Evolutionary conservation across 345 rosid species (phyloP).

Genomic region (Bruguiera gymnorhiza): DNA sequence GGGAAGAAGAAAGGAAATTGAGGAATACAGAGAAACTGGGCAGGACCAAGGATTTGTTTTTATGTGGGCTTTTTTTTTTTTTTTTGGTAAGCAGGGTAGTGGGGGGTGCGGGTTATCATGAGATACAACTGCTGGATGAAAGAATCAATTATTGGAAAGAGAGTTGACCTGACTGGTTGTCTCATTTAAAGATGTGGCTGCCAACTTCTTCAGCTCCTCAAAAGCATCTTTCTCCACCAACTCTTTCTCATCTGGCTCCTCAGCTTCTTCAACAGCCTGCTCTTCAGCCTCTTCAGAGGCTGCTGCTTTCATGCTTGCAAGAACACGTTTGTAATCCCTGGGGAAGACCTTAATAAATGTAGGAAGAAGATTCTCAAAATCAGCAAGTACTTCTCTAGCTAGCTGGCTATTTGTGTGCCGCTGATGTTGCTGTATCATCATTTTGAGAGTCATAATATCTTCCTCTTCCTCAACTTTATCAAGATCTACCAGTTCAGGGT

Average conservation of each 20-base stretch:
- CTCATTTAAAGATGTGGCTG: constrained; percentile 49
- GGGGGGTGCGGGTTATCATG: background rate
- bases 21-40: too few relatives aligned
- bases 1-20: too few relatives aligned
- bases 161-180: constrained; percentile 41
- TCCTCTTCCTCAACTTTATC: constrained; percentile 93
- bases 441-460: constrained; percentile 73
- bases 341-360: constrained; percentile 93
- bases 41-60: too few relatives aligned
- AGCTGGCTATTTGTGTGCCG: constrained; percentile 85
- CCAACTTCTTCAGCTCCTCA: constrained; percentile 87
- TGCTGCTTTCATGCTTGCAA: constrained; percentile 65
- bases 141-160: background rate
- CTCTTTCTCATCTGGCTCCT: constrained; percentile 54
- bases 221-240: constrained; percentile 68
- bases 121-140: background rate
- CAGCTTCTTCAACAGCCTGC: constrained; percentile 45
- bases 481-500: constrained; percentile 86
- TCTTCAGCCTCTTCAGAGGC: constrained; percentile 40
- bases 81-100: background rate
- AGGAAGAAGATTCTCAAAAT: constrained; percentile 69
- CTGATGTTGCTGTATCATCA: constrained; percentile 98
- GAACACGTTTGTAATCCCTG: constrained; percentile 90
- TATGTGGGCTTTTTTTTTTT: too few relatives aligned
- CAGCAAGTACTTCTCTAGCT: constrained; percentile 78